These are phyloP conservation scores for Ustilago curta DNA, from an alignment of 1,284 basidiomycete species.

Conservation along the genomic window DNA sequence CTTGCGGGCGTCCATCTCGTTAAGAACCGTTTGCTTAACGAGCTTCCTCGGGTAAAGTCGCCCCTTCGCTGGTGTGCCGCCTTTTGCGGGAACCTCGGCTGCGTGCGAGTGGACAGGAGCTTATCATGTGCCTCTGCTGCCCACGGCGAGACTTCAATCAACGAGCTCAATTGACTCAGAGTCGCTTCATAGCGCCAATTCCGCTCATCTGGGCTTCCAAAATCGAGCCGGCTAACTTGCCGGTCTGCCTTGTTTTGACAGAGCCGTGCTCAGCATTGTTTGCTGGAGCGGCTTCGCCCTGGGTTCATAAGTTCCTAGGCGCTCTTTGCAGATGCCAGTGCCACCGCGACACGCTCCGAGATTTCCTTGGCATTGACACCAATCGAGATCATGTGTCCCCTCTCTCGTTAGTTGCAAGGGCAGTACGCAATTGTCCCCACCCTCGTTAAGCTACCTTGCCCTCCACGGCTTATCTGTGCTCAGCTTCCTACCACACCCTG, in stretches of 20 bases:
- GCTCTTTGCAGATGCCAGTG: background rate
- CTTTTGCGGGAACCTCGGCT: constrained; percentile 1
- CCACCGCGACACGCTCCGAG: background rate
- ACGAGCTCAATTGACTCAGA: background rate
- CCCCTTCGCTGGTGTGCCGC: background rate
- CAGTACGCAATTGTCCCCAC: background rate
- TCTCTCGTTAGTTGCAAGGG: background rate
- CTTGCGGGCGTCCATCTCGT: no score
- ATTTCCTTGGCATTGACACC: background rate
- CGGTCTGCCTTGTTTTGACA: no score
- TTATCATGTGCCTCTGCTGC: background rate
- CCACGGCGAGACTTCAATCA: background rate
- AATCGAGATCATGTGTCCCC: constrained; percentile 1
- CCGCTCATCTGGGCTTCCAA: background rate
- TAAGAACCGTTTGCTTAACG: constrained; percentile 7
- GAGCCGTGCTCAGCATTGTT: no score
- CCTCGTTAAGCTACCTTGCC: constrained; percentile 27
- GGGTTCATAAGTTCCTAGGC: no score
- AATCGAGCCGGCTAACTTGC: no score
- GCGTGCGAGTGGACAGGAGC: background rate
- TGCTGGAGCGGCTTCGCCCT: no score
- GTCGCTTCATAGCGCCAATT: background rate
- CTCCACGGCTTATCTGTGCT: constrained; percentile 12
- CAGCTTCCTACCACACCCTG: background rate
- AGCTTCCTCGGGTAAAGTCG: background rate